phyloP scores from a whole-genome alignment of 192 early-diverging fungal genomes.

The Entomortierella lignicola region DNA sequence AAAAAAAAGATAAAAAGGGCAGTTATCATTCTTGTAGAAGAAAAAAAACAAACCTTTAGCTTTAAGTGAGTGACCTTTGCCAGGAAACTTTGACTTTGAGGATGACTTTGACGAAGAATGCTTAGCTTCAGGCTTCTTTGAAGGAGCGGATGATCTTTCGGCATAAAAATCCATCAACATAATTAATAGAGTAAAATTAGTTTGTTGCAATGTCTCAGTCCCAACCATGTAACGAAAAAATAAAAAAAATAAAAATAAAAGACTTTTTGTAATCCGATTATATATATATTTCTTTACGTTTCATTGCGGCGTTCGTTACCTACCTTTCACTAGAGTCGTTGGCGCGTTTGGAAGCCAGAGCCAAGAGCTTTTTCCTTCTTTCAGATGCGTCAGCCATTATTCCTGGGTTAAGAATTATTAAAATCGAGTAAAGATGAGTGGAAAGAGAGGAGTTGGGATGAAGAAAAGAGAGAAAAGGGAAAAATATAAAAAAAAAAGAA shows the following conservation, averaged over 20 bases:
- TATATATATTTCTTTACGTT: too few relatives aligned
- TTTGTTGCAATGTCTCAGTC: too few relatives aligned
- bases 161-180: background rate
- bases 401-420: background rate
- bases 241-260: background rate
- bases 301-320: background rate
- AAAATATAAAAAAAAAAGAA: background rate
- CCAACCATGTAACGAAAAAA: background rate
- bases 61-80: constrained; percentile 43
- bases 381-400: constrained; percentile 45
- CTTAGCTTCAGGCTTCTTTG: constrained; percentile 44
- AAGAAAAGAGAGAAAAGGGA: background rate
- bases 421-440: background rate
- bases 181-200: too few relatives aligned
- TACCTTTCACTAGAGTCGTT: constrained; percentile 18
- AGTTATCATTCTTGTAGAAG: background rate
- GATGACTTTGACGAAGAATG: constrained; percentile 33
- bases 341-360: constrained; percentile 45
- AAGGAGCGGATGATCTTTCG: background rate
- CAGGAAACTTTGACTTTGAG: constrained; percentile 49
- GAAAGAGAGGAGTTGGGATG: background rate
- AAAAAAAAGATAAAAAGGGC: constrained; percentile 3
- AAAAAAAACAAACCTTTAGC: constrained; percentile 6
- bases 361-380: constrained; percentile 42
- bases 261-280: too few relatives aligned